A percentile compares a stretch with the other conserved stretches of the same genome.
Evolutionary conservation across 2,329 filamentous ascomycete species (phyloP).

Genomic region (Microsporum canis): DNA sequence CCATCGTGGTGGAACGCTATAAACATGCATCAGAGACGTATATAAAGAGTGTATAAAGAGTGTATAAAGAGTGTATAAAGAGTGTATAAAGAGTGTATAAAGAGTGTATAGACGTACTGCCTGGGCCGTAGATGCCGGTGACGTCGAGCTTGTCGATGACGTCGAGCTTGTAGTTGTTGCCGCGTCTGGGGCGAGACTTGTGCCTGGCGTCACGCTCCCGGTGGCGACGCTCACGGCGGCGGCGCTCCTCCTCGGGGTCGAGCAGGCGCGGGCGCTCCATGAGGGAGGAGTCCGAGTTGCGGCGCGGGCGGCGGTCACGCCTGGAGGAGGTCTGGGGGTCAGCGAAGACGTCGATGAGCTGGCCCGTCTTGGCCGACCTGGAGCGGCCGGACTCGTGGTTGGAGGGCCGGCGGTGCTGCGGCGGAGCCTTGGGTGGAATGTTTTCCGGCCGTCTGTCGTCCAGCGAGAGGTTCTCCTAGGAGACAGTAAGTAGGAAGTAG

Average conservation of each 20-base stretch:
- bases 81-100: background rate
- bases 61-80: background rate
- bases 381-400: slow-evolving; percentile 19
- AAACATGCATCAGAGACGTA: too few relatives aligned
- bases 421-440: slow-evolving; percentile 16
- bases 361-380: background rate
- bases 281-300: slow-evolving; percentile 54
- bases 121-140: slow-evolving; percentile 87
- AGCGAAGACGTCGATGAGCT: slow-evolving; percentile 38
- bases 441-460: slow-evolving; percentile 22
- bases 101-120: slow-evolving; percentile 45
- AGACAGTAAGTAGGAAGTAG: too few relatives aligned
- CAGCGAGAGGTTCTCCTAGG: slow-evolving; percentile 31
- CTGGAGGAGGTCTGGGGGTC: slow-evolving; percentile 28
- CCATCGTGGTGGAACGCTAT: slow-evolving; percentile 95
- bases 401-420: slow-evolving; percentile 16
- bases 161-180: slow-evolving; percentile 49
- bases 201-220: slow-evolving; percentile 40
- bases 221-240: slow-evolving; percentile 39
- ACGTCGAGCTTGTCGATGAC: slow-evolving; percentile 95
- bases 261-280: slow-evolving; percentile 42
- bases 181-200: slow-evolving; percentile 27
- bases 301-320: slow-evolving; percentile 40
- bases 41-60: background rate
- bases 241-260: slow-evolving; percentile 40